phyloP scores from a whole-genome alignment of 441 rosid species.

The Eruca vesicaria region DNA sequence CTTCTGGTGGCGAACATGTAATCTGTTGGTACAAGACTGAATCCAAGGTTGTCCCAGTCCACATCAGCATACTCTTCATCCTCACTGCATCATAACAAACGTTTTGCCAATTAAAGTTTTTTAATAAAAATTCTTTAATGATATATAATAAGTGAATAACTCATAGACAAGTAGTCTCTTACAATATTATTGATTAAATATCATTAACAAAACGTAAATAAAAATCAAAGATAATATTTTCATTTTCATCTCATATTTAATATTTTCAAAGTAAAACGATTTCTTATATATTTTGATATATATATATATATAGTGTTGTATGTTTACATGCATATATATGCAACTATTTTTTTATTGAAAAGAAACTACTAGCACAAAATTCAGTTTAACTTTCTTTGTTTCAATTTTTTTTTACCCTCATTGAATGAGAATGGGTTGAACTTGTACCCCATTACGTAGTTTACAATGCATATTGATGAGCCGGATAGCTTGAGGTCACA shows the following conservation, averaged over 20 bases:
- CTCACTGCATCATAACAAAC: constrained; percentile 19
- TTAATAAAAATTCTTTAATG: too few relatives aligned
- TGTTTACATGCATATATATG: not conserved
- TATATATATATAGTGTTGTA: not conserved
- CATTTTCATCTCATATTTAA: not conserved
- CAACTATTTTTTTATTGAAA: not conserved
- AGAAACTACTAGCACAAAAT: not conserved
- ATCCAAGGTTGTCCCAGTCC: constrained; percentile 57
- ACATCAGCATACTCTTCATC: constrained; percentile 41
- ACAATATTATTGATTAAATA: too few relatives aligned
- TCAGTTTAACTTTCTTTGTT: not conserved
- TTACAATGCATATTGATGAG: not conserved
- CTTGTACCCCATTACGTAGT: not conserved
- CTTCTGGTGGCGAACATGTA: constrained; percentile 48
- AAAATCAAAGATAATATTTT: not conserved
- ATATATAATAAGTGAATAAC: too few relatives aligned
- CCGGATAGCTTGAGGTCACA: not conserved
- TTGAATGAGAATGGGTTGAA: constrained; percentile 1
- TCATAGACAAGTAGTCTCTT: too few relatives aligned
- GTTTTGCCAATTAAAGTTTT: not conserved
- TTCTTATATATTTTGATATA: too few relatives aligned
- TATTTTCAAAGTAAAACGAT: not conserved
- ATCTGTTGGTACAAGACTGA: constrained; percentile 44
- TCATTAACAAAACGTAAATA: too few relatives aligned
- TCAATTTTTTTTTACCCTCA: not conserved